Evolutionary conservation across 768 basidiomycete species (phyloP).

Genomic region (Dioszegia crocea): DNA sequence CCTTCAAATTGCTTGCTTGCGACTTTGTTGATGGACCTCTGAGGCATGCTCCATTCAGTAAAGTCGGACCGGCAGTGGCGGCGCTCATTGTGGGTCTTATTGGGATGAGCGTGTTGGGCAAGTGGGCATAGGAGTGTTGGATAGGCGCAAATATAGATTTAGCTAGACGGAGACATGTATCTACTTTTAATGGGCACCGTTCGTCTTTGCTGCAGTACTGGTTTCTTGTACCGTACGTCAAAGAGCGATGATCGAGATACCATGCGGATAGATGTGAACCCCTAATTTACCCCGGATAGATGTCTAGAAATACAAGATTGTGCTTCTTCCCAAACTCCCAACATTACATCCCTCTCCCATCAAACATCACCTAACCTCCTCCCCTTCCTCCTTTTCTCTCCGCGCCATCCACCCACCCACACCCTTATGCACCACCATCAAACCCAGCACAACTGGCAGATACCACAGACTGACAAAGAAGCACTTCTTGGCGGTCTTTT

Average conservation of each 20-base stretch:
- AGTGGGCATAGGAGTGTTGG: constrained; percentile 27
- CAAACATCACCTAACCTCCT: neutral
- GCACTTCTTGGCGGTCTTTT: constrained; percentile 61
- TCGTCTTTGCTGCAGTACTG: no score
- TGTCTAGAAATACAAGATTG: neutral
- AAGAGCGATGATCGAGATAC: neutral
- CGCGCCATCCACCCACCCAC: constrained; percentile 46
- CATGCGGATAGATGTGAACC: neutral
- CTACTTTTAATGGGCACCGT: no score
- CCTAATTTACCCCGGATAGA: neutral
- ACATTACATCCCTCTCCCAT: neutral
- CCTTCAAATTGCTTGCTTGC: constrained; percentile 31
- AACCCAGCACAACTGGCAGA: constrained; percentile 75
- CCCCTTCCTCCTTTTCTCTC: constrained; percentile 12
- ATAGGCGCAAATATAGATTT: no score
- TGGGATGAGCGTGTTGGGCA: constrained; percentile 43
- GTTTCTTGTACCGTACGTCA: neutral
- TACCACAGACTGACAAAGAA: constrained; percentile 86
- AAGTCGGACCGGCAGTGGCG: constrained; percentile 28
- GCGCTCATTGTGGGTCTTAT: constrained; percentile 33
- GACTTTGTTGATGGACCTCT: constrained; percentile 39
- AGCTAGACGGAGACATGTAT: no score
- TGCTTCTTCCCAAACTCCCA: neutral
- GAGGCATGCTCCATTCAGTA: constrained; percentile 17
- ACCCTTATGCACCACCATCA: constrained; percentile 95